These are phyloP conservation scores for Coniella vitis DNA, from an alignment of 2,329 filamentous ascomycete genomes.

Conservation along the genomic window DNA sequence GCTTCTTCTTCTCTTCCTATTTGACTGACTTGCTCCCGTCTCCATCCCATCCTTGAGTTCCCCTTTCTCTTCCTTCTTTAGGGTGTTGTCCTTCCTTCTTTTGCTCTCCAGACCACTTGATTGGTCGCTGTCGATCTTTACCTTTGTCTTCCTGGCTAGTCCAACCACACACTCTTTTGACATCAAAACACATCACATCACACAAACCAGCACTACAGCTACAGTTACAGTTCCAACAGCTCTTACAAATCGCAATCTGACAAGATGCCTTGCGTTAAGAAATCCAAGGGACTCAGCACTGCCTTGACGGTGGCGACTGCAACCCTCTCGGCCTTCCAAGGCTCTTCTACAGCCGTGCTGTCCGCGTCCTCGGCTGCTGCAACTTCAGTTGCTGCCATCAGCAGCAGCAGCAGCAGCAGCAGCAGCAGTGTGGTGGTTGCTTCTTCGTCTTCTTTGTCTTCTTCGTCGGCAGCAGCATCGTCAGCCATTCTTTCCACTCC, in stretches of 20 bases:
- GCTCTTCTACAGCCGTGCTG: not conserved
- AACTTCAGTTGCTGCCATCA: not conserved
- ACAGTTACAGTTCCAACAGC: too few species aligned
- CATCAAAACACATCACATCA: too few species aligned
- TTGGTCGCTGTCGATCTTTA: constrained; percentile 6
- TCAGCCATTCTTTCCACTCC: too few species aligned
- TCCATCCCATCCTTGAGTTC: too few species aligned
- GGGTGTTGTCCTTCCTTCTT: not conserved
- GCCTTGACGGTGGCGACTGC: constrained; percentile 13
- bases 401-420: too few species aligned
- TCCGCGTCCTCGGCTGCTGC: not conserved
- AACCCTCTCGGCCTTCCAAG: constrained; percentile 6
- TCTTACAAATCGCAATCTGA: not conserved
- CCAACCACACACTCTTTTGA: not conserved
- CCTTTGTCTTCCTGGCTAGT: not conserved
- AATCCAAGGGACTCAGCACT: constrained; percentile 7
- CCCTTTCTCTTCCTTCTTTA: too few species aligned
- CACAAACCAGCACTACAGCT: too few species aligned
- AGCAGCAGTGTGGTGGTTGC: too few species aligned
- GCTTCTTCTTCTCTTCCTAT: too few species aligned
- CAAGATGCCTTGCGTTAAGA: constrained; percentile 10
- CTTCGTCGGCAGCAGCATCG: too few species aligned
- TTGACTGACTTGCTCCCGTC: too few species aligned
- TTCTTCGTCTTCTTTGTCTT: too few species aligned
- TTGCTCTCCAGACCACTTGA: not conserved